phyloP scores from a whole-genome alignment of 306 rosid species.

The Prinsepia uniflora region DNA sequence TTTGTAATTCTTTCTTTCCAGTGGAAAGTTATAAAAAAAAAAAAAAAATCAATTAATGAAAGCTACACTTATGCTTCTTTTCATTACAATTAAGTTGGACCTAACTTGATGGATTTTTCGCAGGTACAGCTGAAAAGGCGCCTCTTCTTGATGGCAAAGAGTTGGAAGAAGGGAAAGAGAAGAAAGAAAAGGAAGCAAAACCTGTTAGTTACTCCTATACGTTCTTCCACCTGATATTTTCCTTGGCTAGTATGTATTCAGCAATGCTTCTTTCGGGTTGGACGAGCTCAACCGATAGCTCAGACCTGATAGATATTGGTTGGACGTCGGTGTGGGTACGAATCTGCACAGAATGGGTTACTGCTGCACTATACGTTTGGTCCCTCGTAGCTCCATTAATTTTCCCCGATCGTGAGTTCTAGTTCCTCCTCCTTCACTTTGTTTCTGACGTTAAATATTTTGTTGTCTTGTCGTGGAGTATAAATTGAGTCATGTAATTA shows the following conservation, averaged over 20 bases:
- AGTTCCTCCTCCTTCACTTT: constrained; percentile 17
- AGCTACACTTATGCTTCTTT: neutral
- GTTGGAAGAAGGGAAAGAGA: constrained; percentile 70
- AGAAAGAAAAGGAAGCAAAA: constrained; percentile 55
- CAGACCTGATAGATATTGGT: constrained; percentile 84
- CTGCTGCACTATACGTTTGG: constrained; percentile 77
- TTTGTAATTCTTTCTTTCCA: neutral
- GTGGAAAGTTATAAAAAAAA: neutral
- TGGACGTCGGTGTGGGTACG: constrained; percentile 99
- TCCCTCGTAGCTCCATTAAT: constrained; percentile 70
- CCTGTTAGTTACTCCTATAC: constrained; percentile 86
- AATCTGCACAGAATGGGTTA: constrained; percentile 83
- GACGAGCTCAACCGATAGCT: constrained; percentile 70
- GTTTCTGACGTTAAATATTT: neutral
- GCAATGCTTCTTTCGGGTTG: constrained; percentile 98
- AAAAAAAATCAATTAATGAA: neutral
- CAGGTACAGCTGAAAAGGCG: constrained; percentile 41
- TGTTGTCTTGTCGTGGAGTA: neutral
- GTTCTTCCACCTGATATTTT: constrained; percentile 92
- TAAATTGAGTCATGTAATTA: constrained; percentile 9
- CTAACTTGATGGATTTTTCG: neutral
- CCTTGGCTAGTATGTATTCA: constrained; percentile 92
- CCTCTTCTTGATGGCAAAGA: constrained; percentile 69
- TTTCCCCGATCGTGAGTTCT: constrained; percentile 78
- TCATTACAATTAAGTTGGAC: neutral